Percentiles rank a stretch among this genome's conserved stretches.
These are phyloP conservation scores for Alternaria ventricosa DNA, from an alignment of 2,329 filamentous ascomycete genomes.

Conservation along the genomic window DNA sequence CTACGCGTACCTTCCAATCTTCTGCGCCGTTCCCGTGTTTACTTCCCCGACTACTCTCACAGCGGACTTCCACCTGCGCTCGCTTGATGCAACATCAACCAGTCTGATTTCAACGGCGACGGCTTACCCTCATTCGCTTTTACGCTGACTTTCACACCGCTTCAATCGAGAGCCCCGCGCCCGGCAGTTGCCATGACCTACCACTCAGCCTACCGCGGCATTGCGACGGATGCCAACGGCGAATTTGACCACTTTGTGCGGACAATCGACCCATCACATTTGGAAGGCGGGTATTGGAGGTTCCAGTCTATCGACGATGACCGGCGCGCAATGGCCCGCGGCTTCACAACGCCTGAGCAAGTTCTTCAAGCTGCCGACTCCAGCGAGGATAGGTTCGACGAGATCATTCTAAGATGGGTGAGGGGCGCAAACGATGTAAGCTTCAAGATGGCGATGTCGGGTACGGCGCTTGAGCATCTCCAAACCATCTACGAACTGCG, in stretches of 20 bases:
- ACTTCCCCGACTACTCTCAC: not conserved
- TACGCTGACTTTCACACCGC: not conserved
- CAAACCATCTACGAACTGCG: constrained; percentile 20
- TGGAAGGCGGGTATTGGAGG: constrained; percentile 21
- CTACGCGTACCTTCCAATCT: not conserved
- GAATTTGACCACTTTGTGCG: constrained; percentile 17
- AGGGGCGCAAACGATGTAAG: constrained; percentile 12
- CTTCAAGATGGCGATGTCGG: constrained; percentile 2
- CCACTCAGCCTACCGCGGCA: constrained; percentile 14
- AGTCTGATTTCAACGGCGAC: not conserved
- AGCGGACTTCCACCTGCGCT: too few species aligned
- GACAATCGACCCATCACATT: not conserved
- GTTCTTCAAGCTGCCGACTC: constrained; percentile 20
- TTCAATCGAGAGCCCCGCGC: not conserved
- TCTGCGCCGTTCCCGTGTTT: not conserved
- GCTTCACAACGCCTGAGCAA: constrained; percentile 20
- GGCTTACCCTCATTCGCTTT: too few species aligned
- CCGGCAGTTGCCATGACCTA: not conserved
- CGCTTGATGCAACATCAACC: not conserved
- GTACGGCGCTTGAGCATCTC: constrained; percentile 18
- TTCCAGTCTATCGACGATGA: constrained; percentile 22
- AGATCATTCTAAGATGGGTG: constrained; percentile 25
- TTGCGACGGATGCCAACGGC: constrained; percentile 2
- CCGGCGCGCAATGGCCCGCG: constrained; percentile 14
- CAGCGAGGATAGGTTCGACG: constrained; percentile 9